A percentile compares a stretch with the other conserved stretches of the same genome.
Evolutionary conservation across 495 filamentous ascomycete species (phyloP).

Genomic region (Aspergillus mulundensis): DNA sequence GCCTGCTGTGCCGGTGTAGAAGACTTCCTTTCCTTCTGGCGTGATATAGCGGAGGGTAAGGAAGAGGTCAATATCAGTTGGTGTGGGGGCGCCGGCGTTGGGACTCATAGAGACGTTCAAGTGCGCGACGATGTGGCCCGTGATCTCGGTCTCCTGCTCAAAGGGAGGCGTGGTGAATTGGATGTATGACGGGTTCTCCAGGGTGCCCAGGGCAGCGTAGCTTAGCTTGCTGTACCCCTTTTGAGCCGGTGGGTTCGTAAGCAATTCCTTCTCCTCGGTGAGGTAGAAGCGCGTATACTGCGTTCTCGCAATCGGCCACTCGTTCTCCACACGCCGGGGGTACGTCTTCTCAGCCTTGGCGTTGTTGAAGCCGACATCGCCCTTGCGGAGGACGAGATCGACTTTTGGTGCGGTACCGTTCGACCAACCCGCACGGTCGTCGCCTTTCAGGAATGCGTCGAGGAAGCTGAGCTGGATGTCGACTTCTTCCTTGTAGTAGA

Average conservation of each 20-base stretch:
- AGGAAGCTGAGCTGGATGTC: constrained; percentile 62
- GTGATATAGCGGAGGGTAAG: constrained; percentile 57
- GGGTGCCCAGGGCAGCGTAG: constrained; percentile 52
- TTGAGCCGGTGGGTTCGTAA: constrained; percentile 1
- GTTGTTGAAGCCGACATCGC: constrained; percentile 60
- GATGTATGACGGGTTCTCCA: constrained; percentile 42
- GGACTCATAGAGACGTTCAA: constrained; percentile 55
- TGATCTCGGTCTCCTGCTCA: constrained; percentile 57
- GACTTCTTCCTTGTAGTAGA: constrained; percentile 64
- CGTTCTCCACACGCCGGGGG: constrained; percentile 47
- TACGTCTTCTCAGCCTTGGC: constrained; percentile 51
- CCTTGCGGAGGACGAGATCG: constrained; percentile 54
- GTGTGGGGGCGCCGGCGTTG: constrained; percentile 22
- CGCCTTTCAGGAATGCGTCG: constrained; percentile 62
- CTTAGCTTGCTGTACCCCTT: constrained; percentile 33
- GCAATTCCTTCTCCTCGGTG: constrained; percentile 32
- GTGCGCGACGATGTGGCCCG: constrained; percentile 60
- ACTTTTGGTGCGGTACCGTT: constrained; percentile 55
- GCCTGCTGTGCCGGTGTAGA: constrained; percentile 58
- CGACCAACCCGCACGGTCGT: constrained; percentile 57
- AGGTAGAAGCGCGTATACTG: constrained; percentile 56
- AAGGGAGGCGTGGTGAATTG: constrained; percentile 55
- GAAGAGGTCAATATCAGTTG: constrained; percentile 62
- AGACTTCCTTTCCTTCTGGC: constrained; percentile 52
- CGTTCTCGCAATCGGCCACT: constrained; percentile 63